phyloP scores from a whole-genome alignment of 2,329 filamentous ascomycete genomes.

The Neocatenulostroma microsporum region DNA sequence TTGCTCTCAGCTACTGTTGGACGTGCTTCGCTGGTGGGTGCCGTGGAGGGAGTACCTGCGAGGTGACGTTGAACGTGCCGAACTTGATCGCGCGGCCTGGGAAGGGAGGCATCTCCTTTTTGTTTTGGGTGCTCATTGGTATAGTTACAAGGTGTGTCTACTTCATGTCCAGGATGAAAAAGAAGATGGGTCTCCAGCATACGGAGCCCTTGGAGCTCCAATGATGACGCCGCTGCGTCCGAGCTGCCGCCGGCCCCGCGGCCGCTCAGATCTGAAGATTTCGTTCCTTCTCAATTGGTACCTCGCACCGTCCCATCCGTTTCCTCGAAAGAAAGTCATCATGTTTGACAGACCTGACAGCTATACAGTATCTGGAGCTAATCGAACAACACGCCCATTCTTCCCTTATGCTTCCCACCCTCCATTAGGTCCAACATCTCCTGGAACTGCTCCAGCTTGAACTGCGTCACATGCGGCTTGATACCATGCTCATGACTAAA shows the following conservation, averaged over 20 bases:
- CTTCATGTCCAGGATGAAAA: no score
- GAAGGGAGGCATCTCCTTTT: slow-evolving; percentile 28
- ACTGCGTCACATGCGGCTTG: slow-evolving; percentile 12
- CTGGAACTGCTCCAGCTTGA: slow-evolving; percentile 13
- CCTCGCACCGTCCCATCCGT: no score
- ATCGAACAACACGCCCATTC: slow-evolving; percentile 10
- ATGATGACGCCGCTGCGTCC: no score
- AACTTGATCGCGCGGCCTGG: slow-evolving; percentile 36
- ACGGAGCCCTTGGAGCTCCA: no score
- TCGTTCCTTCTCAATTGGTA: no score
- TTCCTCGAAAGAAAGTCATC: no score
- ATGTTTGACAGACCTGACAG: no score
- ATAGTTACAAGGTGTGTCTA: no score
- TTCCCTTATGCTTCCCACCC: slow-evolving; percentile 10
- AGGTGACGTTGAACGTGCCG: slow-evolving; percentile 38
- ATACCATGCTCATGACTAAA: slow-evolving; percentile 15
- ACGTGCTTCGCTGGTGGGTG: neutral
- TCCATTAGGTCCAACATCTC: slow-evolving; percentile 15
- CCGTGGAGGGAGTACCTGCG: slow-evolving; percentile 29
- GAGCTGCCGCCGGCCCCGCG: no score
- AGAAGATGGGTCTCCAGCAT: no score
- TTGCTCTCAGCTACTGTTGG: slow-evolving; percentile 9
- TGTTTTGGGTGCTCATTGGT: neutral
- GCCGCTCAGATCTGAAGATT: no score
- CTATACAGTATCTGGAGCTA: no score